A percentile compares a stretch with the other conserved stretches of the same genome.
Conservation (phyloP, 495 filamentous ascomycete genomes). For the Talaromyces trachyspermus region DNA sequence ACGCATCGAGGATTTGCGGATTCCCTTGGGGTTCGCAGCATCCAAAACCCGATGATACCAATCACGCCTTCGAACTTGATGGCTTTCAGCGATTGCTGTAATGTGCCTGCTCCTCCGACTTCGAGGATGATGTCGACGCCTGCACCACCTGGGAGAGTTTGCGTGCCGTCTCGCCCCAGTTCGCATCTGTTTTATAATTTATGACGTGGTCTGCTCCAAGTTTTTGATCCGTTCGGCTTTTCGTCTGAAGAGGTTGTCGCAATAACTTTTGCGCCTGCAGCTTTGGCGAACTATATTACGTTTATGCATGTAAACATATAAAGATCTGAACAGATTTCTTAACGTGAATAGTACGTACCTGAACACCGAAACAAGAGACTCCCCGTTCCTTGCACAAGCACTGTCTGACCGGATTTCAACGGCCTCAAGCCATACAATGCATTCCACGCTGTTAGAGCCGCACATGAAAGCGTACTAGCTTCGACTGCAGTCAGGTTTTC, state of each 20-base stretch:
- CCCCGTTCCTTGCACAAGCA: slow-evolving; percentile 80
- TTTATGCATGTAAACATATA: too few species aligned
- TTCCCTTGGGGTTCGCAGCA: slow-evolving; percentile 38
- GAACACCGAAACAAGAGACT: slow-evolving; percentile 69
- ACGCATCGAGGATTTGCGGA: slow-evolving; percentile 43
- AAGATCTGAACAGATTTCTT: too few species aligned
- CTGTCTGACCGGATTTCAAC: slow-evolving; percentile 59
- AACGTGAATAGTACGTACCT: too few species aligned
- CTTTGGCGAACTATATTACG: slow-evolving; percentile 64
- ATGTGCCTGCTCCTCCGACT: slow-evolving; percentile 57
- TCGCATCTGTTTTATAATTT: slow-evolving; percentile 62
- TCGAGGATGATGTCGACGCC: slow-evolving; percentile 70
- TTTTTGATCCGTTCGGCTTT: slow-evolving; percentile 63
- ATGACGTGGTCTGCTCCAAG: slow-evolving; percentile 72
- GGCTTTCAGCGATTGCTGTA: slow-evolving; percentile 55
- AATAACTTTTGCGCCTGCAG: slow-evolving; percentile 72
- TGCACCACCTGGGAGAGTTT: slow-evolving; percentile 47
- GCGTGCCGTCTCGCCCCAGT: slow-evolving; percentile 74
- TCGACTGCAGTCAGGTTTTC: slow-evolving; percentile 54
- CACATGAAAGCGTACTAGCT: slow-evolving; percentile 62
- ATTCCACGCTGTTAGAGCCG: slow-evolving; percentile 77
- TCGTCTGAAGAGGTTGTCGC: slow-evolving; percentile 63
- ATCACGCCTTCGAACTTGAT: slow-evolving; percentile 64
- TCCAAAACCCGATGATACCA: slow-evolving; percentile 60
- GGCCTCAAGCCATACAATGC: slow-evolving; percentile 64